phyloP scores from a whole-genome alignment of 352 stramenopile species.

The Phytophthora citricola region DNA sequence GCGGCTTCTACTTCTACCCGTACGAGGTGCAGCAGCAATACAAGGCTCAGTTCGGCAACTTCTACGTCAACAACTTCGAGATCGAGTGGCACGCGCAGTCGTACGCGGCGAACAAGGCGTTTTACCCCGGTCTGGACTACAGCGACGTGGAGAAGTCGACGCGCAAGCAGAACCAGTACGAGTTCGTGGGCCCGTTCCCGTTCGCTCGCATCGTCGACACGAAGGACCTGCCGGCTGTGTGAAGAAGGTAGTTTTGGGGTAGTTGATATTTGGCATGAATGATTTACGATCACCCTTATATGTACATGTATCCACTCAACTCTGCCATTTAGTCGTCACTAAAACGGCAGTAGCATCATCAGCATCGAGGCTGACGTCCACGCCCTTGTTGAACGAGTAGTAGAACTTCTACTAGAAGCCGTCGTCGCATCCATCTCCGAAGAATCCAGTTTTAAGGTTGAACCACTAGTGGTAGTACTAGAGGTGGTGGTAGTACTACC shows the following conservation, averaged over 20 bases:
- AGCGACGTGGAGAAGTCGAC: constrained; percentile 64
- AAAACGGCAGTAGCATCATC: neutral
- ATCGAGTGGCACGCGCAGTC: constrained; percentile 75
- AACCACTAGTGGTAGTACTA: constrained; percentile 33
- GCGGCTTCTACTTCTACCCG: constrained; percentile 79
- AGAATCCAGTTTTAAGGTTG: constrained; percentile 28
- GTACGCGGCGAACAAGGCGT: constrained; percentile 57
- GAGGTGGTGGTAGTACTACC: neutral
- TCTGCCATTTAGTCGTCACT: too few relatives aligned
- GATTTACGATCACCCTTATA: neutral
- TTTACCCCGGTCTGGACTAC: constrained; percentile 68
- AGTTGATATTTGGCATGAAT: too few relatives aligned
- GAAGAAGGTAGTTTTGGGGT: neutral
- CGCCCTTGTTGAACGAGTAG: constrained; percentile 36
- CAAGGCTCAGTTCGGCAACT: constrained; percentile 60
- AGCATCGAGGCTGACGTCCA: constrained; percentile 2
- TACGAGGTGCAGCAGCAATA: constrained; percentile 73
- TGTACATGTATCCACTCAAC: neutral
- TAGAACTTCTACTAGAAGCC: constrained; percentile 12
- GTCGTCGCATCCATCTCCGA: constrained; percentile 29
- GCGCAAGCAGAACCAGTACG: constrained; percentile 67
- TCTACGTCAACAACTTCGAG: constrained; percentile 80
- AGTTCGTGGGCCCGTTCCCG: constrained; percentile 72
- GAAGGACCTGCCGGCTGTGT: constrained; percentile 37
- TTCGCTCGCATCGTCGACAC: constrained; percentile 65